Conservation (phyloP, 495 filamentous ascomycete genomes). For the Neurospora africana region DNA sequence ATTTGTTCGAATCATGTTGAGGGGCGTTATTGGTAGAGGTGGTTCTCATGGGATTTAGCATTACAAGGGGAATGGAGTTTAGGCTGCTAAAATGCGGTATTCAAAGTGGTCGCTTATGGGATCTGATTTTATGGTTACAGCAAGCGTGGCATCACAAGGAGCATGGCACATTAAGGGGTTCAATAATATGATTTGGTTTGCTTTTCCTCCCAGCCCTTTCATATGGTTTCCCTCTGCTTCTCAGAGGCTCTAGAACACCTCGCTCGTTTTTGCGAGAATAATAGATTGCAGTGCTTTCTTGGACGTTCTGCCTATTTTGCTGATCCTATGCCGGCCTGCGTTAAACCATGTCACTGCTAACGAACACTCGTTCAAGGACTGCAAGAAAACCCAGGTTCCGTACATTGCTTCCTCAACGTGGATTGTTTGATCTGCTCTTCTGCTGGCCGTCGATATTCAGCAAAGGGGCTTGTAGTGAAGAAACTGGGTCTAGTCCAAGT, state of each 20-base stretch:
- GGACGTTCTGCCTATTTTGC: not conserved
- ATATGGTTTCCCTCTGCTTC: not conserved
- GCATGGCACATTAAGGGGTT: not conserved
- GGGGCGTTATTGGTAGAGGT: not conserved
- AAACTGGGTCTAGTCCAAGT: not conserved
- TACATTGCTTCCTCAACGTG: not conserved
- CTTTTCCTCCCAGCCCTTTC: not conserved
- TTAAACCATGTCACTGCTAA: not conserved
- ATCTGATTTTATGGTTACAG: not conserved
- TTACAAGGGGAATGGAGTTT: not conserved
- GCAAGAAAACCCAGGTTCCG: not conserved
- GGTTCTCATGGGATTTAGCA: not conserved
- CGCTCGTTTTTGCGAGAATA: not conserved
- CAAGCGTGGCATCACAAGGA: not conserved
- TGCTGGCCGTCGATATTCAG: not conserved
- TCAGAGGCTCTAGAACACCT: not conserved
- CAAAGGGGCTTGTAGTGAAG: not conserved
- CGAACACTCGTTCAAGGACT: not conserved
- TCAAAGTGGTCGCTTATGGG: not conserved
- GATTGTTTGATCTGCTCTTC: not conserved
- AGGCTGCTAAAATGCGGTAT: not conserved
- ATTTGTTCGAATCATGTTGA: not conserved
- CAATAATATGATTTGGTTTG: not conserved
- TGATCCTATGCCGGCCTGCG: not conserved
- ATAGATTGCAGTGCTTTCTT: not conserved